Conservation (phyloP, 2,329 filamentous ascomycete genomes). For the Trichophyton rubrum region DNA sequence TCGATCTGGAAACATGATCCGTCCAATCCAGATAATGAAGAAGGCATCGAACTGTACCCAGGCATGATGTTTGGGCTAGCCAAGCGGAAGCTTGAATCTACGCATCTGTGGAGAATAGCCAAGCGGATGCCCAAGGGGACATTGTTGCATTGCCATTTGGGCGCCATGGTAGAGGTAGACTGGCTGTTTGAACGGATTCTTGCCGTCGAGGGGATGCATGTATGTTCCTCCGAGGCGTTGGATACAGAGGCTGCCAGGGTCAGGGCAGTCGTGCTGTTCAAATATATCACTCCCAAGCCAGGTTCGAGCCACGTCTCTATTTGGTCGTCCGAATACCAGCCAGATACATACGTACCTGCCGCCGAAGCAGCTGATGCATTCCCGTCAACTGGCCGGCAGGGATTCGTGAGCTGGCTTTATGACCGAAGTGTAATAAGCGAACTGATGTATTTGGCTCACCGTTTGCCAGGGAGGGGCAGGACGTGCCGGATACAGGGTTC, state of each 20-base stretch:
- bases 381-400: conserved; percentile 55
- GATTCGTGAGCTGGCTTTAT: conserved; percentile 68
- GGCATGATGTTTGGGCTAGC: conserved; percentile 90
- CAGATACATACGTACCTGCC: conserved; percentile 47
- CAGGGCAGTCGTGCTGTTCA: conserved; percentile 49
- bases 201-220: conserved; percentile 58
- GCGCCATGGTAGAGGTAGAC: conserved; percentile 81
- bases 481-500: conserved; percentile 55
- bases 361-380: conserved; percentile 57
- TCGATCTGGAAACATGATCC: conserved; percentile 54
- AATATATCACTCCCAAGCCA: conserved; percentile 27
- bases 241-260: conserved; percentile 41
- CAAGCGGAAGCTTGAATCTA: conserved; percentile 73
- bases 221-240: conserved; percentile 49
- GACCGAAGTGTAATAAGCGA: conserved; percentile 58
- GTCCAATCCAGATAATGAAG: conserved; percentile 50
- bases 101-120: conserved; percentile 74
- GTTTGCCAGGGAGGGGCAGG: conserved; percentile 53
- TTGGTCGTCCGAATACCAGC: conserved; percentile 54
- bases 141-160: conserved; percentile 74
- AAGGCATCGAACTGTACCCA: conserved; percentile 56
- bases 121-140: conserved; percentile 75
- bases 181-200: conserved; percentile 64
- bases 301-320: conserved; percentile 38
- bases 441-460: conserved; percentile 57